A percentile compares a stretch with the other conserved stretches of the same genome.
Evolutionary conservation across 2,329 filamentous ascomycete genomes (phyloP).

Genomic region (Ophiobolus disseminans): DNA sequence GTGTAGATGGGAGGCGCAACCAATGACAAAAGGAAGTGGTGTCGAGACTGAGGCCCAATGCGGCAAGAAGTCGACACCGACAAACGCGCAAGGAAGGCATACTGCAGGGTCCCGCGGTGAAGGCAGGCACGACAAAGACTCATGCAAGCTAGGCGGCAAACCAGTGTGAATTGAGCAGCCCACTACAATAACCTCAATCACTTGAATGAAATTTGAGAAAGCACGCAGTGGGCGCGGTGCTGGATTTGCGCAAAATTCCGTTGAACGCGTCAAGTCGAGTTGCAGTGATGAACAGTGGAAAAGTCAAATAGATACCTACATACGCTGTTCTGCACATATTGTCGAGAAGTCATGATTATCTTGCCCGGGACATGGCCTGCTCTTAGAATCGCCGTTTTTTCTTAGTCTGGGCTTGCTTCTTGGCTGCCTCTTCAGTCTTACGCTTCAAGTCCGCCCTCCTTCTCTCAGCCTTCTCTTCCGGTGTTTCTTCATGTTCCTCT

Average conservation of each 20-base stretch:
- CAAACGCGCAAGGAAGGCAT: conserved; percentile 13
- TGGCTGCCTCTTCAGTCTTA: conserved; percentile 59
- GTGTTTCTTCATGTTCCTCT: conserved; percentile 45
- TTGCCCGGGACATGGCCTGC: not conserved
- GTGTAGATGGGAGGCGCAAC: conserved; percentile 1
- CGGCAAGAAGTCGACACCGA: conserved; percentile 4
- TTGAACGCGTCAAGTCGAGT: too few relatives aligned
- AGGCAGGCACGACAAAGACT: not conserved
- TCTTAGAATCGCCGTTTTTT: conserved; percentile 45
- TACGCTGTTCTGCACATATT: too few relatives aligned
- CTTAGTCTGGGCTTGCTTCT: conserved; percentile 55
- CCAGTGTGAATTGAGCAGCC: not conserved
- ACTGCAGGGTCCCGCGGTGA: not conserved
- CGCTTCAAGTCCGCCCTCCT: conserved; percentile 65
- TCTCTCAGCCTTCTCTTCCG: conserved; percentile 61
- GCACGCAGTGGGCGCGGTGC: not conserved
- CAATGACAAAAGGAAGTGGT: conserved; percentile 2
- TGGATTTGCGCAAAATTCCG: too few relatives aligned
- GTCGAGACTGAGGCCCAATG: not conserved
- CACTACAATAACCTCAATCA: too few relatives aligned
- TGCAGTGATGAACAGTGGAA: too few relatives aligned
- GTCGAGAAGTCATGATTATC: not conserved
- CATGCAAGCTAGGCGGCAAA: not conserved
- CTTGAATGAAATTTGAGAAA: too few relatives aligned
- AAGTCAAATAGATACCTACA: too few relatives aligned